phyloP scores from a whole-genome alignment of 1,139 yeast genomes.

The Candida dubliniensis region DNA sequence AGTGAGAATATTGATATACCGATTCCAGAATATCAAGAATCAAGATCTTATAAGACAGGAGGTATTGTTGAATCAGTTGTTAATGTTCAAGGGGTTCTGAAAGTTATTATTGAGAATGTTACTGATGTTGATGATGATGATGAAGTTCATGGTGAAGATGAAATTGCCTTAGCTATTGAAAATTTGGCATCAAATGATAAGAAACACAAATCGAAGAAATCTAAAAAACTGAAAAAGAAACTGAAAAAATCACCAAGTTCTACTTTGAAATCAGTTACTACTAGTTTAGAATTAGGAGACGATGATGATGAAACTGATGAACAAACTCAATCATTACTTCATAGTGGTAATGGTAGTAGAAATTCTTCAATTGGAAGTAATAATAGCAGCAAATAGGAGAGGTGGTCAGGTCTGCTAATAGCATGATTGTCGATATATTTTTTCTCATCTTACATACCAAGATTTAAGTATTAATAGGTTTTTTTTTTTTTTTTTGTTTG shows the following conservation, averaged over 20 bases:
- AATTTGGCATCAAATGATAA: neutral
- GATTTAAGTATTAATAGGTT: neutral
- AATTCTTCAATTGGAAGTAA: slow-evolving; percentile 8
- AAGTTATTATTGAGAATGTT: slow-evolving; percentile 76
- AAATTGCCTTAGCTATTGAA: slow-evolving; percentile 1
- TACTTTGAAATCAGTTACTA: slow-evolving; percentile 8
- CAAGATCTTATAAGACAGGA: slow-evolving; percentile 52
- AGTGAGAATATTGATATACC: slow-evolving; percentile 3
- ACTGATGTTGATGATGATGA: slow-evolving; percentile 39
- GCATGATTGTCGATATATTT: neutral
- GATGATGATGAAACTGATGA: slow-evolving; percentile 10
- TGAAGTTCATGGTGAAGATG: no score
- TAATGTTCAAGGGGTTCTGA: slow-evolving; percentile 80
- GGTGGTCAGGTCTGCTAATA: neutral
- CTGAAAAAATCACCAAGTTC: slow-evolving; percentile 7
- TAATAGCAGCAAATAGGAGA: slow-evolving; percentile 2
- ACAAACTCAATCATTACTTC: slow-evolving; percentile 10
- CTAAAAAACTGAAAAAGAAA: slow-evolving; percentile 2
- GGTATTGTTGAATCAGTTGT: slow-evolving; percentile 85
- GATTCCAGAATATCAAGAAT: slow-evolving; percentile 32
- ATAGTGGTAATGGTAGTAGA: slow-evolving; percentile 3
- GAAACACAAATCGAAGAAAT: slow-evolving; percentile 8
- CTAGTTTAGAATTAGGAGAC: slow-evolving; percentile 7
- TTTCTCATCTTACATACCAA: no score
- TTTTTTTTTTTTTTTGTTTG: neutral